Conservation (phyloP, 805 yeast species). For the Nadsonia fulvescens region DNA sequence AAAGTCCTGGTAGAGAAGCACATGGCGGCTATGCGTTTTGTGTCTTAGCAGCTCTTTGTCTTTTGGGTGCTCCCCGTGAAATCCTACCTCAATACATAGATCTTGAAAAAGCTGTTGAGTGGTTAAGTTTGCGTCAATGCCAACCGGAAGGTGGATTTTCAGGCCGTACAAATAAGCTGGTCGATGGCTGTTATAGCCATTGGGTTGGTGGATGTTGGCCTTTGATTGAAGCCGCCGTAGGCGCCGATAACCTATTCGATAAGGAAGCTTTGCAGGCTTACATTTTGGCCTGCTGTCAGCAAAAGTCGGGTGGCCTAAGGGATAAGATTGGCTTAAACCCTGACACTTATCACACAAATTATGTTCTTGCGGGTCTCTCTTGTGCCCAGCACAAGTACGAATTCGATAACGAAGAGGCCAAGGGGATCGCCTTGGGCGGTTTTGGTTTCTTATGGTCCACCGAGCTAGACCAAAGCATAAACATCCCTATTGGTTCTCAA, state of each 20-base stretch:
- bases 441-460: constrained; percentile 18
- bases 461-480: constrained; percentile 8
- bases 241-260: constrained; percentile 23
- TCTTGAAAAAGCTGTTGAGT: constrained; percentile 28
- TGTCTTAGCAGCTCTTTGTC: constrained; percentile 48
- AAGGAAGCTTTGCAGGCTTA: constrained; percentile 44
- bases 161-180: constrained; percentile 85
- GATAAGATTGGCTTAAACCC: constrained; percentile 75
- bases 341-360: constrained; percentile 86
- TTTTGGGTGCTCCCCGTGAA: constrained; percentile 23
- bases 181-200: constrained; percentile 89
- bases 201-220: constrained; percentile 81
- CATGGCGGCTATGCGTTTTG: constrained; percentile 97
- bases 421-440: constrained; percentile 10
- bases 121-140: constrained; percentile 60
- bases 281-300: constrained; percentile 63
- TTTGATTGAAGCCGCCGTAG: constrained; percentile 36
- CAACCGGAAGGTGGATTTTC: constrained; percentile 68
- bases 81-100: constrained; percentile 24
- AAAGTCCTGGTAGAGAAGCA: constrained; percentile 69
- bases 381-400: constrained; percentile 29
- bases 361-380: constrained; percentile 61
- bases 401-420: constrained; percentile 9
- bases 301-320: constrained; percentile 49
- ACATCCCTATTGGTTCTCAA: constrained; percentile 5